Percentiles rank a stretch among this genome's conserved stretches.
Conservation (phyloP, 2,329 filamentous ascomycete genomes). For the Clathrospora elynae region DNA sequence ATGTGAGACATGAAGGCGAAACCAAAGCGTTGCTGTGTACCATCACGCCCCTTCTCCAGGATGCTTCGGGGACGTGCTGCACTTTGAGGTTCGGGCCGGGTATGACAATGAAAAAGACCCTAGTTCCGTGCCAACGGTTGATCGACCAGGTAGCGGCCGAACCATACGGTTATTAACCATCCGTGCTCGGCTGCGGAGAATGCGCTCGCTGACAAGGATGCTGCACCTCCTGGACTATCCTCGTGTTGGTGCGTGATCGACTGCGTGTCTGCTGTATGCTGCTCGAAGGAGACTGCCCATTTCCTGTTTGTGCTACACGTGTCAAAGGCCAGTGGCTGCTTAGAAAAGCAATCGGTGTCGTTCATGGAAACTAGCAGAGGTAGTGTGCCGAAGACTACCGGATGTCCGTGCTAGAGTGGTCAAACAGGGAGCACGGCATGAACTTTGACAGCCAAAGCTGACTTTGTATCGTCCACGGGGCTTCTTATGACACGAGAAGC, state of each 20-base stretch:
- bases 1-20: slow-evolving; percentile 11
- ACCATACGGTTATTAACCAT: slow-evolving; percentile 24
- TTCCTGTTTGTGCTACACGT: slow-evolving; percentile 37
- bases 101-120: slow-evolving; percentile 31
- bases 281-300: slow-evolving; percentile 13
- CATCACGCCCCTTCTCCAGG: slow-evolving; percentile 12
- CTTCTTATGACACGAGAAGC: slow-evolving; percentile 41
- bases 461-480: slow-evolving; percentile 26
- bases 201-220: slow-evolving; percentile 17
- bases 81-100: slow-evolving; percentile 38
- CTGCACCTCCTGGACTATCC: slow-evolving; percentile 15
- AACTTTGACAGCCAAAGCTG: slow-evolving; percentile 36
- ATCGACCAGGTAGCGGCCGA: slow-evolving; percentile 35
- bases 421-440: slow-evolving; percentile 37
- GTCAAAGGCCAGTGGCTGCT: slow-evolving; percentile 20
- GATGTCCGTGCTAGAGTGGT: slow-evolving; percentile 39
- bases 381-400: slow-evolving; percentile 33
- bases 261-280: slow-evolving; percentile 12
- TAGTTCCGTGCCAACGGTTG: slow-evolving; percentile 30
- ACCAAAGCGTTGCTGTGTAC: slow-evolving; percentile 17
- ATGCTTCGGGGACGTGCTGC: slow-evolving; percentile 27
- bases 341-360: slow-evolving; percentile 31
- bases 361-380: slow-evolving; percentile 22
- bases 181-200: slow-evolving; percentile 24
- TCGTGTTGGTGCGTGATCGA: slow-evolving; percentile 19